Base-by-base conservation (phyloP, 2,329 filamentous ascomycete genomes). In the Tricladium varicosporioides region DNA sequence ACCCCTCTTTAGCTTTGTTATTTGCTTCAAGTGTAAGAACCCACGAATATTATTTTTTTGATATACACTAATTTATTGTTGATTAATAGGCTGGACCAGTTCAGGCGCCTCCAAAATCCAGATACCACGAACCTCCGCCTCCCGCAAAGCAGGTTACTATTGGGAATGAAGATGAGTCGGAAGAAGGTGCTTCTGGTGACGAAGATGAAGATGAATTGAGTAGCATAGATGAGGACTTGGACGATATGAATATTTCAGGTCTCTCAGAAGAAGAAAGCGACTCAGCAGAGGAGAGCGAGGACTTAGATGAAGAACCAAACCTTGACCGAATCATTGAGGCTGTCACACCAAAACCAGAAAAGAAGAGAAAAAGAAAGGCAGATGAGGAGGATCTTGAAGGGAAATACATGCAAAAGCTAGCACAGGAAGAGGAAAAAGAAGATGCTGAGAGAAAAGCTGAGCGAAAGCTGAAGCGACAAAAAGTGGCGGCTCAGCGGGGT, bases 21-120 rank as follows among this genome's bases (percentile, higher is more conserved):
- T 92, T 92, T 74, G 80, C 86, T 56, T 77, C 80, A 56, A 91
- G 88, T 77, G 88, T 91, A 80, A 76, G 86, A 80, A 42, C 32
- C 22, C 48, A 16, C 43, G 11, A 2, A 18, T n/a, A 19, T n/a
- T 42, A 19, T 45, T 5, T 7, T 15, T 48, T 44, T 10, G n/a
- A n/a, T n/a, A 45, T 45, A 16, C 19, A 44, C 22, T 54, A 48
- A 50, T 44, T 36, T n/a, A 7, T 45, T 50, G 45, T 43, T 22
- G 49, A 31, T 15, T 43, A 36, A 43, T 50, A 72, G 70, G 68
- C 71, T 44, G 72, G 72, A 2, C 72, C 72, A 45, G 70, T 74
- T 13, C 67, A 70, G 60, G 60, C 69, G 9, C 70, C 70, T 44
- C 62, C 67, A 14, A 71, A 68, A 56, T 61, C 65, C 14, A 63